phyloP scores from a whole-genome alignment of 2,329 filamentous ascomycete genomes.

The Aureobasidium sp. region DNA sequence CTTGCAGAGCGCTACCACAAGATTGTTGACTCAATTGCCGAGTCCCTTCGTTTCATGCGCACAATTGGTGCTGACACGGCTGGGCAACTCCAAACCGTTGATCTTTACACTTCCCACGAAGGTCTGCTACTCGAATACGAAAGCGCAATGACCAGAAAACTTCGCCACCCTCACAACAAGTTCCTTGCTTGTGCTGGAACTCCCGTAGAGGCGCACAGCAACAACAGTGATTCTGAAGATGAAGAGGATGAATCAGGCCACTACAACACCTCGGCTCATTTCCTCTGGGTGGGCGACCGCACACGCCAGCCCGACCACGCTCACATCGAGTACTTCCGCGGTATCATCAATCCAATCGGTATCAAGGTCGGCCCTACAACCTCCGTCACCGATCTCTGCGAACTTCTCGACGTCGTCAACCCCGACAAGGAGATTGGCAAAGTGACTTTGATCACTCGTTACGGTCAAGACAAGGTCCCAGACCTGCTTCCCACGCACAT shows the following conservation, averaged over 20 bases:
- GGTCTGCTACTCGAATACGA: slow-evolving; percentile 92
- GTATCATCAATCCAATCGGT: slow-evolving; percentile 90
- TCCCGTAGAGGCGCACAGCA: slow-evolving; percentile 15
- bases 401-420: slow-evolving; percentile 77
- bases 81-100: slow-evolving; percentile 78
- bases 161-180: slow-evolving; percentile 54
- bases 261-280: slow-evolving; percentile 93
- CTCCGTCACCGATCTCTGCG: slow-evolving; percentile 63
- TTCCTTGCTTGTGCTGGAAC: slow-evolving; percentile 18
- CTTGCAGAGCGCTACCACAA: slow-evolving; percentile 78
- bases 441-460: slow-evolving; percentile 91
- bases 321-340: slow-evolving; percentile 95
- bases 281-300: slow-evolving; percentile 96
- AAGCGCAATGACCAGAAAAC: slow-evolving; percentile 69
- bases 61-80: slow-evolving; percentile 85
- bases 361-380: slow-evolving; percentile 93
- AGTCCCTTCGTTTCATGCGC: slow-evolving; percentile 87
- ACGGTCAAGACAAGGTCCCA: slow-evolving; percentile 71
- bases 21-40: slow-evolving; percentile 79
- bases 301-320: slow-evolving; percentile 88
- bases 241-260: slow-evolving; percentile 48
- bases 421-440: slow-evolving; percentile 76
- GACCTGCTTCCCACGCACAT: slow-evolving; percentile 77
- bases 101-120: slow-evolving; percentile 93
- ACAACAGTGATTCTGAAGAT: slow-evolving; percentile 18